A percentile compares a stretch with the other conserved stretches of the same genome.
Conservation (phyloP, 164 flowering plant species). For the Tetrastigma voinierianum region DNA sequence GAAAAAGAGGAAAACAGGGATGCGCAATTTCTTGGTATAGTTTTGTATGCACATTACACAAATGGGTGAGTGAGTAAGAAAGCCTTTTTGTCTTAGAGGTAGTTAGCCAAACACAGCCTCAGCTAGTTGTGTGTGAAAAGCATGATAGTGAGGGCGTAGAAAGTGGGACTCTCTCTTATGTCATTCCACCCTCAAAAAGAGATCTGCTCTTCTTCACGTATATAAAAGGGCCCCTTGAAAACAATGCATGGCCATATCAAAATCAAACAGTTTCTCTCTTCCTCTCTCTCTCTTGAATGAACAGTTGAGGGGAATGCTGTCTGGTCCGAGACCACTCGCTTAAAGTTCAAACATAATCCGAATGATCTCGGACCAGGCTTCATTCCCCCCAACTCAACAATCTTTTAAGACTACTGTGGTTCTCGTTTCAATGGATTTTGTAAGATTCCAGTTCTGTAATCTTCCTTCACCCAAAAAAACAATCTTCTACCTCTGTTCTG, state of each 20-base stretch:
- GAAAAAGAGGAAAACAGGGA: no score
- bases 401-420: not conserved
- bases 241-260: conserved; percentile 32
- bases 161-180: conserved; percentile 7
- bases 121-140: conserved; percentile 13
- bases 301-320: conserved; percentile 56
- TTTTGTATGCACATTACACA: no score
- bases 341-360: conserved; percentile 6
- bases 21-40: no score
- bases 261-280: conserved; percentile 11
- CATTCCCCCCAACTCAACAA: conserved; percentile 64
- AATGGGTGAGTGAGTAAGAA: no score
- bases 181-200: conserved; percentile 20
- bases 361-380: conserved; percentile 88
- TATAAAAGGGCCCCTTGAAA: conserved; percentile 29
- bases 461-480: no score
- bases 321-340: conserved; percentile 56
- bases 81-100: not conserved
- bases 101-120: not conserved
- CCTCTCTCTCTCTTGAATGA: conserved; percentile 5
- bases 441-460: no score
- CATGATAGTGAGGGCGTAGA: conserved; percentile 18
- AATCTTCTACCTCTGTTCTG: not conserved
- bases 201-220: conserved; percentile 19
- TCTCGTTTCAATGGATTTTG: no score